Evolutionary conservation across 2,329 filamentous ascomycete species (phyloP), one percentile per base, ranked within the genome.

Genomic region (Hymenoscyphus salicellus): DNA sequence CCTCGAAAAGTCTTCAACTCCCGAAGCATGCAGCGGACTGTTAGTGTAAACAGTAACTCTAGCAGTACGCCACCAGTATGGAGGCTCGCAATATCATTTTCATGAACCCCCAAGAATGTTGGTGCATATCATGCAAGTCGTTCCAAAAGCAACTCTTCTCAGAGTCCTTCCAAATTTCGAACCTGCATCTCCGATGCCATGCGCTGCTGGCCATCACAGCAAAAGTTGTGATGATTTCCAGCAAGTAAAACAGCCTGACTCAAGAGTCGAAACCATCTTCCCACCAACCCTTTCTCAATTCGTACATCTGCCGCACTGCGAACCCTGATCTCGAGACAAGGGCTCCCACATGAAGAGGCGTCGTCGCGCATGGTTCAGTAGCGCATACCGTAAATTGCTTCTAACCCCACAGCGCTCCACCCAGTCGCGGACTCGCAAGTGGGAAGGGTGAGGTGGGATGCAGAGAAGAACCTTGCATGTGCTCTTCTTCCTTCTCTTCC

Each of bases 231-330:
- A 38, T 38, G 33, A 38, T 38, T 38, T 38, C 8, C 33, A 38
- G 33, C 33, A 38, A 16, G 33, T 38, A 14, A 43, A 43, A 43
- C 41, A n/a, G 28, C 20, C 62, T 65, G 63, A 65, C 63, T 67
- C 65, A 57, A 59, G 33, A 41, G 32, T 23, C 36, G 30, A 43
- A 33, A 17, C 43, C 17, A 10, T 10, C 20, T 26, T 32, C 30
- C 2, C 14, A 43, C 33, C 0, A 23, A 23, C 46, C 46, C 46
- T 52, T 46, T 61, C 33, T 56, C 57, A 36, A 58, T 60, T 60
- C 62, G 55, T 61, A 67, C 59, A 67, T 67, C 63, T 67, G 65
- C 65, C 65, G 49, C 66, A 56, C 38, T 58, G 58, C 55, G 32
- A 59, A 58, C 60, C 55, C 46, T 60, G 55, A 55, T 36, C 49